Evolutionary conservation across 352 stramenopile genomes (phyloP).

Genomic region (Saprolegnia diclina): DNA sequence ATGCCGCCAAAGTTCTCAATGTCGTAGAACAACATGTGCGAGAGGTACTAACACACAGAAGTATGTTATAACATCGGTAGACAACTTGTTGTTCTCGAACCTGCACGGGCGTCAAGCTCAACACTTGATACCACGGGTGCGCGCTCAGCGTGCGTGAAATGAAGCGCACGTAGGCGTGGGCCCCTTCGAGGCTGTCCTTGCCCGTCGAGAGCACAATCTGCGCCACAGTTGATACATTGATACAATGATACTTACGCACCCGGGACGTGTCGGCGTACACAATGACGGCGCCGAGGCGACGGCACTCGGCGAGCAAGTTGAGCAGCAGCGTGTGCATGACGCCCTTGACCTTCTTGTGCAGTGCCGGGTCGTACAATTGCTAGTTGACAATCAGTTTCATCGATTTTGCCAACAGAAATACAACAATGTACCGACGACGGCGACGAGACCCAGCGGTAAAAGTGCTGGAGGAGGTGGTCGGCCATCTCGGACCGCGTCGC

Average conservation of each 20-base stretch:
- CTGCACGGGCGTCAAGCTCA: slow-evolving; percentile 62
- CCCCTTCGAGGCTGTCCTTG: slow-evolving; percentile 71
- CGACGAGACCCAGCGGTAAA: slow-evolving; percentile 93
- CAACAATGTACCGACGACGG: slow-evolving; percentile 44
- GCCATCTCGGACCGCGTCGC: slow-evolving; percentile 87
- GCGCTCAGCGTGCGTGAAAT: slow-evolving; percentile 85
- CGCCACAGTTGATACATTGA: slow-evolving; percentile 23
- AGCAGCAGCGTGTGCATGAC: slow-evolving; percentile 94
- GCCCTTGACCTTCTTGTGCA: slow-evolving; percentile 91
- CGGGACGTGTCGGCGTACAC: slow-evolving; percentile 80
- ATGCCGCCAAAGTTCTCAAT: slow-evolving; percentile 95
- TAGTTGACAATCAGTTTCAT: too few species aligned
- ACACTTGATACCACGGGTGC: slow-evolving; percentile 74
- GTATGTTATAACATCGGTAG: too few species aligned
- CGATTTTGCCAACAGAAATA: too few species aligned
- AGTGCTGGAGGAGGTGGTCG: slow-evolving; percentile 93
- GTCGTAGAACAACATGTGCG: slow-evolving; percentile 93
- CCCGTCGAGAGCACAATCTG: slow-evolving; percentile 66
- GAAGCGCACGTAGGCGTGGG: slow-evolving; percentile 93
- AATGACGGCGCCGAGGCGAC: slow-evolving; percentile 91
- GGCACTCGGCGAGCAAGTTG: slow-evolving; percentile 91
- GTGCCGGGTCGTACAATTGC: slow-evolving; percentile 90
- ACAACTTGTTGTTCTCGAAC: too few species aligned
- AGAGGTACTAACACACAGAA: slow-evolving; percentile 86
- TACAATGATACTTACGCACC: not conserved